These are phyloP conservation scores for Trichoderma sp. DNA, from an alignment of 2,329 filamentous ascomycete species.

Conservation along the genomic window DNA sequence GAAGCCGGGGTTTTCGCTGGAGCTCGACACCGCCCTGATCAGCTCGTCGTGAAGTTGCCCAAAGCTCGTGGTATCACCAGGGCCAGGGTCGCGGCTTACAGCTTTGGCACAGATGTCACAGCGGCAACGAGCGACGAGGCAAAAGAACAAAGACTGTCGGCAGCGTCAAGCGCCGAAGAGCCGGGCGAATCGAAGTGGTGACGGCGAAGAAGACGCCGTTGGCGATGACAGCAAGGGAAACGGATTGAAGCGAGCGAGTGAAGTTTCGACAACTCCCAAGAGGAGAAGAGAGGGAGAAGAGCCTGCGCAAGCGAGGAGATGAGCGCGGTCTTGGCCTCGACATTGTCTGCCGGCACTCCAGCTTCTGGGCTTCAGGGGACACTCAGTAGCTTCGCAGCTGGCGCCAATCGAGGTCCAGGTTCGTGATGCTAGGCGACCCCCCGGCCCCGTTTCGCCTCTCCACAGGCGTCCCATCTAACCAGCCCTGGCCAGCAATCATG, in stretches of 20 bases:
- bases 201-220: neutral
- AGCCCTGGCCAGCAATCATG: conserved; percentile 19
- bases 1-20: conserved; percentile 11
- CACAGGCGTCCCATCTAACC: conserved; percentile 20
- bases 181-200: neutral
- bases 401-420: conserved; percentile 22
- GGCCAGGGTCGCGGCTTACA: conserved; percentile 22
- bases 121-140: conserved; percentile 10
- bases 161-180: conserved; percentile 23
- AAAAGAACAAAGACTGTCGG: conserved; percentile 14
- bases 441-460: conserved; percentile 15
- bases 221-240: conserved; percentile 8
- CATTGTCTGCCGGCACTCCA: conserved; percentile 13
- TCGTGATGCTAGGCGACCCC: conserved; percentile 22
- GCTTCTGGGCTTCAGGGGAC: conserved; percentile 24
- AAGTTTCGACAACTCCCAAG: conserved; percentile 3
- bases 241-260: conserved; percentile 2
- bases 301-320: neutral
- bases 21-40: conserved; percentile 24
- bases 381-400: neutral
- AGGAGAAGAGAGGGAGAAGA: neutral
- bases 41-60: conserved; percentile 20
- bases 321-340: conserved; percentile 16
- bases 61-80: conserved; percentile 23
- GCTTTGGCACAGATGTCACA: conserved; percentile 13